Percentiles rank a stretch among this genome's conserved stretches.
phyloP scores from a whole-genome alignment of 192 early-diverging fungal genomes.

The Coemansia sp. region DNA sequence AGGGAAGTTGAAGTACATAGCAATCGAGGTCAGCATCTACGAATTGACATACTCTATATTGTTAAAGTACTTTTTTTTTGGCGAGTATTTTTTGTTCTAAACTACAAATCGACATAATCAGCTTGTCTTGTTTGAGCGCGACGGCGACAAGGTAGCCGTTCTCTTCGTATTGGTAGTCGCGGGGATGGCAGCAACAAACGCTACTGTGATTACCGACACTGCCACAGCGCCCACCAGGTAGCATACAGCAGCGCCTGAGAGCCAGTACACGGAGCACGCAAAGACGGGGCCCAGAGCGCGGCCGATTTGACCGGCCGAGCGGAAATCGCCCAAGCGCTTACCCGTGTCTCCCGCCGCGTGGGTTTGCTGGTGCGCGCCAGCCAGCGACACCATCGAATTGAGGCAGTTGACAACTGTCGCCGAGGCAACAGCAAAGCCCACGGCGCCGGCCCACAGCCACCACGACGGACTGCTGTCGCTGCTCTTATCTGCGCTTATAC shows the following conservation, averaged over 20 bases:
- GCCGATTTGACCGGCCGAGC: slow-evolving; percentile 89
- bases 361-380: neutral
- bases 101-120: neutral
- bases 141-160: neutral
- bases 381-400: slow-evolving; percentile 60
- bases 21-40: no score
- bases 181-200: slow-evolving; percentile 27
- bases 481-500: slow-evolving; percentile 23
- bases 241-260: slow-evolving; percentile 61
- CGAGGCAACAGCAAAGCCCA: slow-evolving; percentile 86
- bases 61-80: neutral
- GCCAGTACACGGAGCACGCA: slow-evolving; percentile 87
- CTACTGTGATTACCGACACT: slow-evolving; percentile 45
- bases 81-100: neutral
- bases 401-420: slow-evolving; percentile 95
- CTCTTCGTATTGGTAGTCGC: neutral
- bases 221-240: slow-evolving; percentile 61
- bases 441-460: slow-evolving; percentile 70
- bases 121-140: neutral
- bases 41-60: neutral
- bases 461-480: slow-evolving; percentile 4
- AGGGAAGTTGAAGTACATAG: no score
- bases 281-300: slow-evolving; percentile 85
- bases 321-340: slow-evolving; percentile 77
- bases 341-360: slow-evolving; percentile 55